Evolutionary conservation across 345 rosid genomes (phyloP).

Genomic region (Sapria himalayana): DNA sequence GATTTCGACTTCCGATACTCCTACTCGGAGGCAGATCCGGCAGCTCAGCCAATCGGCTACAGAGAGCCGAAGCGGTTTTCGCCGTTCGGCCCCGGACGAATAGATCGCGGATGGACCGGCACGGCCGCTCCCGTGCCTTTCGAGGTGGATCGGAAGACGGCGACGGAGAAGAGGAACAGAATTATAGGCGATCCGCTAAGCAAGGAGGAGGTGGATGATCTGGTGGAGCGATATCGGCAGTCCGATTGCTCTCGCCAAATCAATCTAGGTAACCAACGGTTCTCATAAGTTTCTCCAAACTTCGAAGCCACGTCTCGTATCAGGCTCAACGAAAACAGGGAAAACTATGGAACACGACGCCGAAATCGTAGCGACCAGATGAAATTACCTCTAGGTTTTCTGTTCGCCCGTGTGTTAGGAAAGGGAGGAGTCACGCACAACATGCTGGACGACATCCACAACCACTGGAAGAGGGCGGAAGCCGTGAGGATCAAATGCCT

Average conservation of each 20-base stretch:
- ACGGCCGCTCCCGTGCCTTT: slow-evolving; percentile 26
- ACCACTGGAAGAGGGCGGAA: slow-evolving; percentile 78
- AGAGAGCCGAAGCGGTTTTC: slow-evolving; percentile 81
- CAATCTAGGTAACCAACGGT: slow-evolving; percentile 38
- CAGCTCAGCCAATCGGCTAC: slow-evolving; percentile 42
- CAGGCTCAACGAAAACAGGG: neutral
- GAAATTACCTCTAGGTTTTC: neutral
- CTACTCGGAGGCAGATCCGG: slow-evolving; percentile 49
- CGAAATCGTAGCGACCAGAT: neutral
- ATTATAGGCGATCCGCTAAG: slow-evolving; percentile 43
- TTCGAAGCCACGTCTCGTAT: neutral
- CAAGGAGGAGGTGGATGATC: slow-evolving; percentile 43
- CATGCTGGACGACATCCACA: slow-evolving; percentile 79
- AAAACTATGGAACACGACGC: slow-evolving; percentile 2
- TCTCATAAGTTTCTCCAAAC: slow-evolving; percentile 7
- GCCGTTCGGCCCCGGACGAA: slow-evolving; percentile 76
- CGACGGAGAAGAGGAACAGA: slow-evolving; percentile 27
- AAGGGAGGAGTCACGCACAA: slow-evolving; percentile 84
- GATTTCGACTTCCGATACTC: slow-evolving; percentile 73
- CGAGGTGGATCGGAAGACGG: slow-evolving; percentile 16
- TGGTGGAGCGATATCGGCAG: slow-evolving; percentile 67
- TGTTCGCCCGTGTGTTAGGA: slow-evolving; percentile 16
- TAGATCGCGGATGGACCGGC: slow-evolving; percentile 76
- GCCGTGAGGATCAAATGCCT: slow-evolving; percentile 86
- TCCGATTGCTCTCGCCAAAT: slow-evolving; percentile 69